Percentiles rank a stretch among this genome's conserved stretches.
Conservation (phyloP, 208 protist genomes). For the Leptomonas seymouri region DNA sequence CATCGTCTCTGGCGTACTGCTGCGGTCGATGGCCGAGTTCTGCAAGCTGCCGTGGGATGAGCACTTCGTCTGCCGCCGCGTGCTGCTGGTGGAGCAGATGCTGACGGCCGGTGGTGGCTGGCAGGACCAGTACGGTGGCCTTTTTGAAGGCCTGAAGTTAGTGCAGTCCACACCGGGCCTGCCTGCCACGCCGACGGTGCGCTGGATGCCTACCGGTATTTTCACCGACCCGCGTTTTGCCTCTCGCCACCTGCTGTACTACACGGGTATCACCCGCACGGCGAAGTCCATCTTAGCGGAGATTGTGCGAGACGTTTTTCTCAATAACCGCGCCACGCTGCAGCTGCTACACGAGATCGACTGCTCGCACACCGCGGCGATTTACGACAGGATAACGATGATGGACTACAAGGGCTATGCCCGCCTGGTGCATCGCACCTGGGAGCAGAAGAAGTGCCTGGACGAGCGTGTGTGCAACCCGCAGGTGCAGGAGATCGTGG, state of each 20-base stretch:
- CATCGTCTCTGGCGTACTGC: conserved; percentile 52
- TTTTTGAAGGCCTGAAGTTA: conserved; percentile 57
- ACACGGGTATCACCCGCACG: conserved; percentile 57
- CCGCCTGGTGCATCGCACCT: conserved; percentile 39
- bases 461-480: conserved; percentile 42
- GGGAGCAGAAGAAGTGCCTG: conserved; percentile 59
- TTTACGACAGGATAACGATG: conserved; percentile 50
- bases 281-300: conserved; percentile 53
- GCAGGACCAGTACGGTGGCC: conserved; percentile 71
- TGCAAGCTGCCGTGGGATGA: conserved; percentile 47
- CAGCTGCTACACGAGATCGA: conserved; percentile 47
- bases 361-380: conserved; percentile 28
- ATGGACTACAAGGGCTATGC: conserved; percentile 45
- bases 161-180: conserved; percentile 39
- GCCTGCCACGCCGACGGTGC: conserved; percentile 39
- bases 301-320: conserved; percentile 48
- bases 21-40: conserved; percentile 48
- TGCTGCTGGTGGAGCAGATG: conserved; percentile 70
- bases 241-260: conserved; percentile 61
- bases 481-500: conserved; percentile 44
- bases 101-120: conserved; percentile 70
- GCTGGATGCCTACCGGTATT: conserved; percentile 45
- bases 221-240: conserved; percentile 39
- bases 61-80: conserved; percentile 47
- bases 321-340: conserved; percentile 37